Percentiles rank a stretch among this genome's conserved stretches.
Evolutionary conservation across 2,329 filamentous ascomycete species (phyloP).

Genomic region (Pyricularia grisea): DNA sequence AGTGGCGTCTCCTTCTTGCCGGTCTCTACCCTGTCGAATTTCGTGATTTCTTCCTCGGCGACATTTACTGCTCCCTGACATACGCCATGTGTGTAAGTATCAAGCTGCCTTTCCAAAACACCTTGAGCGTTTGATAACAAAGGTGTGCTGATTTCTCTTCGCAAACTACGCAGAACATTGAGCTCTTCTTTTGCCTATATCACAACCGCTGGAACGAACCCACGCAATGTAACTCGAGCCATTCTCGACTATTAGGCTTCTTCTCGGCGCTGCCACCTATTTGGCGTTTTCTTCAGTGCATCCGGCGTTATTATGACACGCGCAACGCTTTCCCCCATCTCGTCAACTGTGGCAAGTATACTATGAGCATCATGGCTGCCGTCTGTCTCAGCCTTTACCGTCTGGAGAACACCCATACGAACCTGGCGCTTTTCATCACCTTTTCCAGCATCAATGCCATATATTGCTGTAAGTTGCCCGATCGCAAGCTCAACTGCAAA

Average conservation of each 20-base stretch:
- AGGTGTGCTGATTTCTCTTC: neutral
- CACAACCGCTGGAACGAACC: slow-evolving; percentile 67
- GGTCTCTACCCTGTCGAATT: slow-evolving; percentile 93
- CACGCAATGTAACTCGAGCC: slow-evolving; percentile 69
- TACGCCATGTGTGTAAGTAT: slow-evolving; percentile 74
- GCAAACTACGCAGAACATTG: slow-evolving; percentile 56
- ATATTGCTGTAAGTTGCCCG: slow-evolving; percentile 57
- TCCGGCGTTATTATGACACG: slow-evolving; percentile 83
- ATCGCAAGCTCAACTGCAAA: neutral
- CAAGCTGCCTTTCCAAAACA: neutral
- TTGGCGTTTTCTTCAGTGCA: slow-evolving; percentile 83
- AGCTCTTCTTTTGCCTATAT: slow-evolving; percentile 92
- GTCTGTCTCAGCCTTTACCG: slow-evolving; percentile 75
- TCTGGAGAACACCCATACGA: slow-evolving; percentile 47
- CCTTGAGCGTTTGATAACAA: neutral
- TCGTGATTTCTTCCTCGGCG: slow-evolving; percentile 91
- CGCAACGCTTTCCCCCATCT: slow-evolving; percentile 84
- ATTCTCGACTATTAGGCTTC: slow-evolving; percentile 80
- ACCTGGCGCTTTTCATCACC: slow-evolving; percentile 65
- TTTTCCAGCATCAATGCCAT: slow-evolving; percentile 75
- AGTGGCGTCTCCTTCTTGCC: slow-evolving; percentile 80
- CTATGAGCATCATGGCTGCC: slow-evolving; percentile 72
- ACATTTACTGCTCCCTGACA: slow-evolving; percentile 94
- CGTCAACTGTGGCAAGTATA: slow-evolving; percentile 87
- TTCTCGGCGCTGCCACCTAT: slow-evolving; percentile 75